Conservation (phyloP, 2,329 filamentous ascomycete genomes). For the Neoascochyta sp. region DNA sequence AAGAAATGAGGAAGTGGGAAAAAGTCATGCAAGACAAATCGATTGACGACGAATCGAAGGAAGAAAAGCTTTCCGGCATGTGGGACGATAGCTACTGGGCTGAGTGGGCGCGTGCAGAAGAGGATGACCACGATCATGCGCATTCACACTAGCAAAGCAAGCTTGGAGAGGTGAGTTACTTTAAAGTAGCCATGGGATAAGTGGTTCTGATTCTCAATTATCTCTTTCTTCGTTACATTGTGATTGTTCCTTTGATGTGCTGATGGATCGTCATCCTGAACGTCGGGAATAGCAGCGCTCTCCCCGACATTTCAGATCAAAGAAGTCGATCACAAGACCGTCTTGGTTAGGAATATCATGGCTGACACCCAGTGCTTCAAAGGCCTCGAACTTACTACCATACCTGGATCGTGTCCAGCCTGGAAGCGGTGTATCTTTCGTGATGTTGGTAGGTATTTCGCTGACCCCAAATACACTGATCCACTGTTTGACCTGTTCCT, state of each 20-base stretch:
- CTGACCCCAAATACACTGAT: constrained; percentile 29
- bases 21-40: constrained; percentile 34
- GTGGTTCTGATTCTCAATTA: too few relatives aligned
- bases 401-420: constrained; percentile 32
- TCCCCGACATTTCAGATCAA: constrained; percentile 27
- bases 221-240: too few relatives aligned
- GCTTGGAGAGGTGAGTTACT: too few relatives aligned
- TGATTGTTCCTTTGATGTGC: too few relatives aligned
- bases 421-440: constrained; percentile 23
- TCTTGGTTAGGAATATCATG: constrained; percentile 34
- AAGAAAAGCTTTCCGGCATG: constrained; percentile 47
- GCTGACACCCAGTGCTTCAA: constrained; percentile 24
- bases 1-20: constrained; percentile 49
- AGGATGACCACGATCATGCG: constrained; percentile 21
- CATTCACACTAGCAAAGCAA: too few relatives aligned
- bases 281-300: constrained; percentile 15
- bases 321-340: constrained; percentile 31
- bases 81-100: constrained; percentile 62
- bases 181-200: too few relatives aligned
- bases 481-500: constrained; percentile 37
- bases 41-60: constrained; percentile 38
- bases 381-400: constrained; percentile 32
- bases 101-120: constrained; percentile 42
- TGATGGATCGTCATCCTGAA: too few relatives aligned
- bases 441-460: constrained; percentile 18